Evolutionary conservation across 1,284 basidiomycete genomes (phyloP).

Genomic region (Microbotryum scabiosae): DNA sequence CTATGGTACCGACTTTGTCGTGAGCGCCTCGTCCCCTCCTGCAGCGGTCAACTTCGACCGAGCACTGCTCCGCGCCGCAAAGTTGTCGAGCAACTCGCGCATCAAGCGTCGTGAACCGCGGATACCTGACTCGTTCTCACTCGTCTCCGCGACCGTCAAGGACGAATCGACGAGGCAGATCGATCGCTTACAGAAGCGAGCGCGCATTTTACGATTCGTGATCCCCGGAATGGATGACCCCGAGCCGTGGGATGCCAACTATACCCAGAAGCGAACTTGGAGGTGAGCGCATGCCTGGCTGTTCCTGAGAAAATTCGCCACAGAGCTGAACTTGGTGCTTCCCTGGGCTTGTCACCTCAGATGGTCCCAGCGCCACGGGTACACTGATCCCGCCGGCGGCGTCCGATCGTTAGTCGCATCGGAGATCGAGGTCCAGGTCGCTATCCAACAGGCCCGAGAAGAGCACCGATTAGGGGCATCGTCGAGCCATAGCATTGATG

Average conservation of each 20-base stretch:
- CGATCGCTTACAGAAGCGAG: background rate
- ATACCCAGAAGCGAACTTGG: too few species aligned
- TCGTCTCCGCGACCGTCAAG: background rate
- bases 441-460: background rate
- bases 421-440: conserved; percentile 4
- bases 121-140: background rate
- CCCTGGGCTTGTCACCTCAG: background rate
- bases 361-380: conserved; percentile 1
- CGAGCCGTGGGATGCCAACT: too few species aligned
- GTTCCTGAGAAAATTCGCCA: too few species aligned
- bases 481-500: background rate
- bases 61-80: background rate
- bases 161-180: background rate
- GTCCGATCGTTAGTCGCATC: background rate
- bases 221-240: too few species aligned
- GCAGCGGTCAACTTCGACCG: background rate
- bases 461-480: background rate
- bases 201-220: too few species aligned
- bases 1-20: too few species aligned
- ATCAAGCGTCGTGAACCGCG: conserved; percentile 1
- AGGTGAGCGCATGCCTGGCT: too few species aligned
- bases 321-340: too few species aligned
- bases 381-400: background rate
- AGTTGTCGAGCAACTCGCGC: background rate
- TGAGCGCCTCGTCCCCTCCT: background rate